Evolutionary conservation across 495 filamentous ascomycete species (phyloP).

Genomic region (Recurvomyces mirabilis): DNA sequence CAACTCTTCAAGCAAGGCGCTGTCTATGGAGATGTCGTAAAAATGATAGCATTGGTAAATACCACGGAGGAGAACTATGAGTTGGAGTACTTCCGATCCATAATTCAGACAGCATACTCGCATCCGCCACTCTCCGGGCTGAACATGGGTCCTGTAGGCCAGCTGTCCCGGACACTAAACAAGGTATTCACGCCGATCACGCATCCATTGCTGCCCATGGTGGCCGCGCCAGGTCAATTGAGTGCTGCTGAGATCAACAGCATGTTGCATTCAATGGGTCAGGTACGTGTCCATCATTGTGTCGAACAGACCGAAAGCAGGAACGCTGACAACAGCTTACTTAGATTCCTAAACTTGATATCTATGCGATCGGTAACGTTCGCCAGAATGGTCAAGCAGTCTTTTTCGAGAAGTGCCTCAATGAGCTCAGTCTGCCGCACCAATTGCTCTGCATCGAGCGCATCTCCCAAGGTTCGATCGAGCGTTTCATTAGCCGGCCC

Average conservation of each 20-base stretch:
- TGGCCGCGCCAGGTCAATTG: conserved; percentile 73
- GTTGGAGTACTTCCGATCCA: conserved; percentile 76
- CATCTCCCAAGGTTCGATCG: conserved; percentile 49
- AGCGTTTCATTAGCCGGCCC: conserved; percentile 54
- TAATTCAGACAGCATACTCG: conserved; percentile 52
- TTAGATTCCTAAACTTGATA: conserved; percentile 62
- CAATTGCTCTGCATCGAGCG: conserved; percentile 65
- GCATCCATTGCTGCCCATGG: conserved; percentile 70
- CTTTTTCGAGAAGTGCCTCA: conserved; percentile 82
- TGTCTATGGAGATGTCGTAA: conserved; percentile 71
- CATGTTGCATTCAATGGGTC: conserved; percentile 65
- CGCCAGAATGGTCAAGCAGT: conserved; percentile 61
- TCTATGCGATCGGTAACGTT: conserved; percentile 68
- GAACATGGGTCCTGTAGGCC: conserved; percentile 76
- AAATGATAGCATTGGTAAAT: conserved; percentile 75
- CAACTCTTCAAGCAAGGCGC: conserved; percentile 55
- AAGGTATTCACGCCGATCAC: conserved; percentile 79
- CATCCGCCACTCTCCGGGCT: conserved; percentile 66
- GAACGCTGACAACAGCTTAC: too few relatives aligned
- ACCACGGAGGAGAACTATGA: conserved; percentile 75
- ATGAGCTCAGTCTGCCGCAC: conserved; percentile 75
- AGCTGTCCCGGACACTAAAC: conserved; percentile 69
- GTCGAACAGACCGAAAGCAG: too few relatives aligned
- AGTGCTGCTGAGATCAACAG: conserved; percentile 74
- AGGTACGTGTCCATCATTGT: too few relatives aligned